Evolutionary conservation across 1,139 yeast genomes (phyloP).

Genomic region (Geotrichum bryndzae): DNA sequence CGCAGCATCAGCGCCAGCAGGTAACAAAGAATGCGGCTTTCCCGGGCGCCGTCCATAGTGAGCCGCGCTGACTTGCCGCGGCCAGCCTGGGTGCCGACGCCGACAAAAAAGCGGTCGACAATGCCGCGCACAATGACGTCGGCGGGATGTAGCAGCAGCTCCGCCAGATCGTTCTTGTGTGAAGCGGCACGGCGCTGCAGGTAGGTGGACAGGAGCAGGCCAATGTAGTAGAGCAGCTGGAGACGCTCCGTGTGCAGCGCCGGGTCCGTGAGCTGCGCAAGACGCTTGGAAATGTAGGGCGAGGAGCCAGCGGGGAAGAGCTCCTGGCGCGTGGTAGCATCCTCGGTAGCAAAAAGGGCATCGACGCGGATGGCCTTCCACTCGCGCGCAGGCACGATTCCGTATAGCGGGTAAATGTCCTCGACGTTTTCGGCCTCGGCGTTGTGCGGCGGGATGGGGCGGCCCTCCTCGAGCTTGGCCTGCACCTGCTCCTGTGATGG

Average conservation of each 20-base stretch:
- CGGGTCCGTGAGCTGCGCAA: conserved; percentile 36
- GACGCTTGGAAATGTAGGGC: conserved; percentile 47
- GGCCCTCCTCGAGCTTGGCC: conserved; percentile 50
- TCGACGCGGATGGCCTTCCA: conserved; percentile 59
- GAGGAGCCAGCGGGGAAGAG: conserved; percentile 53
- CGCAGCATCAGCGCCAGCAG: conserved; percentile 67
- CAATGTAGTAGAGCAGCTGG: conserved; percentile 69
- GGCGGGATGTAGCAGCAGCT: conserved; percentile 62
- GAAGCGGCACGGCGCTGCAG: conserved; percentile 59
- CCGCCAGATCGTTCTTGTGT: conserved; percentile 55
- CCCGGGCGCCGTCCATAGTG: conserved; percentile 77
- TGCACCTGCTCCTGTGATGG: conserved; percentile 63
- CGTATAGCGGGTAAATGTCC: conserved; percentile 70
- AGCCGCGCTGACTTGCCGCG: conserved; percentile 38
- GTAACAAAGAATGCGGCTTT: conserved; percentile 79
- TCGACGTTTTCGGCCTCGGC: conserved; percentile 72
- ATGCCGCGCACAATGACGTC: conserved; percentile 69
- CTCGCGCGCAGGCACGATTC: conserved; percentile 65
- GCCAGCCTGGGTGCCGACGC: conserved; percentile 49
- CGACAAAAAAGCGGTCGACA: conserved; percentile 44
- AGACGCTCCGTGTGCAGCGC: conserved; percentile 47
- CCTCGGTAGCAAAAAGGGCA: conserved; percentile 47
- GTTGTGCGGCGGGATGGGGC: conserved; percentile 80
- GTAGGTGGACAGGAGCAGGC: conserved; percentile 74
- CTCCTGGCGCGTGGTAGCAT: conserved; percentile 46